Evolutionary conservation across 1,139 yeast species (phyloP), one percentile per base, ranked within the genome.

Genomic region (Pichia sp.): DNA sequence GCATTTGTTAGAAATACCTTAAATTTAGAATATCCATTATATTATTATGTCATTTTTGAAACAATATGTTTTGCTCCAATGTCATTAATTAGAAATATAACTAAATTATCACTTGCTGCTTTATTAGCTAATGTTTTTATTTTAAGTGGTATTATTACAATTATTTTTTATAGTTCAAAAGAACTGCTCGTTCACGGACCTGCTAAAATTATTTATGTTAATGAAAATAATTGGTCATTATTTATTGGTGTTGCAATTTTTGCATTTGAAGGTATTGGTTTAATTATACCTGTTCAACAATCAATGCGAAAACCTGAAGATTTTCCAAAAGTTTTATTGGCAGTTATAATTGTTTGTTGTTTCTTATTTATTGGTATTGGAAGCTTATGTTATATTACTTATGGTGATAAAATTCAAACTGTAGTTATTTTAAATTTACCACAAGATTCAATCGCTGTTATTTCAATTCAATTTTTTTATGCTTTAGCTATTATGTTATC

Each of bases 241-340:
- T 79, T 83, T 52, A 76, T 84, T 47, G 94, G 94, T 4, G 87
- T 85, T 3, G 90, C 90, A 0, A 87, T 84, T 23, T 83, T 86
- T 48, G 81, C 92, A 1, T 84, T 82, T 57, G 94, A 84, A 65
- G 94, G 94, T 1, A 82, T 84, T 50, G 92, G 94, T 0, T 66
- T 84, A 37, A 81, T 84, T 41, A 74, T 84, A 35, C 94, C 92
- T 1, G 82, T 84, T 30, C 87, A 84, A 58, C 77, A 83, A 44
- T 77, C 90, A 3, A 84, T 84, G 92, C 74, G 70, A 39, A 65
- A 78, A 43, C 94, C 92, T 2, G 81, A 81, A 54, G 72, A 80
- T 53, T 84, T 82, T 56, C 86, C 92, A 4, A 57, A 70, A 54
- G 89, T 84, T 3, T 64, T 84, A 41, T 69, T 71, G 7, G 61